A percentile compares a stretch with the other conserved stretches of the same genome.
Conservation (phyloP, 1,284 basidiomycete species). For the Apiotrichum sp. region DNA sequence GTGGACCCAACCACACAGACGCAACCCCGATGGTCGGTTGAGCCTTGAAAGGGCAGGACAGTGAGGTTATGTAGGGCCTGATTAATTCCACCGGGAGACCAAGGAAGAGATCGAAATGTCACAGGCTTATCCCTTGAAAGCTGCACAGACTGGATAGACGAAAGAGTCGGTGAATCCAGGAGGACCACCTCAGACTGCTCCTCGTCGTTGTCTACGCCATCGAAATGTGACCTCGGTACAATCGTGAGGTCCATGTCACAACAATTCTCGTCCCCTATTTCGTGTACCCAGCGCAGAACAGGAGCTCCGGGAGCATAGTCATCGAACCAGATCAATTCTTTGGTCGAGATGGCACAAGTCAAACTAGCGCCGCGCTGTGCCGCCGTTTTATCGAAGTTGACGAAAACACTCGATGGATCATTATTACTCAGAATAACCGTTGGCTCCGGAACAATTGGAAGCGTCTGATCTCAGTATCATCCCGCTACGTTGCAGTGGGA, state of each 20-base stretch:
- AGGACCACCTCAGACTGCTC: not conserved
- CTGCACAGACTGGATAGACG: not conserved
- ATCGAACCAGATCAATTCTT: constrained; percentile 35
- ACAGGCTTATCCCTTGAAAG: not conserved
- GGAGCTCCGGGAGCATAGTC: constrained; percentile 12
- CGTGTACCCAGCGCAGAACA: constrained; percentile 29
- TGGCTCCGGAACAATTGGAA: not conserved
- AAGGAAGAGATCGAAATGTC: not conserved
- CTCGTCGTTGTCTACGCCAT: not conserved
- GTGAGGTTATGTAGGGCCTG: not conserved
- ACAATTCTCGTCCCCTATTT: constrained; percentile 15
- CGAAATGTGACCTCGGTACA: not conserved
- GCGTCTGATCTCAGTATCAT: not conserved
- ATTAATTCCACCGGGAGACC: not conserved
- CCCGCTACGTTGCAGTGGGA: not conserved
- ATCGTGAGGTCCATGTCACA: constrained; percentile 19
- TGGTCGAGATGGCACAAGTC: constrained; percentile 25
- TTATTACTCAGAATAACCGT: not conserved
- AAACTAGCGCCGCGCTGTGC: constrained; percentile 9
- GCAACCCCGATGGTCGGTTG: not conserved
- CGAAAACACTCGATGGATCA: constrained; percentile 18
- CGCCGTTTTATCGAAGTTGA: constrained; percentile 27
- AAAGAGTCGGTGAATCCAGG: not conserved
- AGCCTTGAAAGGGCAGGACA: not conserved
- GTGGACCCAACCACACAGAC: not conserved